Evolutionary conservation across 1,284 basidiomycete genomes (phyloP), one percentile per base, ranked within the genome.

Genomic region (Earliella scabrosa): DNA sequence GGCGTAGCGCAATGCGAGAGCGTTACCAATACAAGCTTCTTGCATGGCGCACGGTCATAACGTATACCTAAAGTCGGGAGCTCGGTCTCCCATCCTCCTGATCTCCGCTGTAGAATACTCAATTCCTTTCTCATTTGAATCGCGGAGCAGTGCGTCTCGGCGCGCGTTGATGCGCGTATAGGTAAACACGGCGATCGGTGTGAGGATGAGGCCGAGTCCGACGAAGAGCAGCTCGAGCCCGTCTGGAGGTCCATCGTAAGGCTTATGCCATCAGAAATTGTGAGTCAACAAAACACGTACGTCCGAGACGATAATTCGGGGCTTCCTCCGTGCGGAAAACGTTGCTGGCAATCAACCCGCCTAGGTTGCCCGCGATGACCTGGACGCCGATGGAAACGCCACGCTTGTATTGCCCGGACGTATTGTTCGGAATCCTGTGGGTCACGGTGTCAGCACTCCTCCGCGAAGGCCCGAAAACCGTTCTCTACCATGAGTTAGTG

Each of bases 181-280:
- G 1, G 73, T 56, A 9, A 81, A 45, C 0, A 83, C 78, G 21
- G 80, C 73, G n/a, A 80, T 68, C 0, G 0, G 84, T 81, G 0
- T 83, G 63, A 47, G 66, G 23, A 87, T 74, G 59, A 88, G 73
- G 0, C 88, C 87, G 39, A 90, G 81, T 3, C 78, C 80, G 26
- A 88, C 77, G 57, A 90, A 86, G 77, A 87, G 86, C 21, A 90
- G 68, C 67, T 86, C 85, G 27, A 87, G 59, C 2, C 74, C 85
- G 65, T 88, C 87, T 88, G 54, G 7, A 31, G 13, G 13, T 13
- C 6, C 29, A 13, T 31, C 13, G 29, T 31, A 7, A 13, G 13
- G 29, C 29, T 13, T 31, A 13, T 31, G 29, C 29, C 29, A n/a
- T n/a, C n/a, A n/a, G n/a, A n/a, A n/a, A n/a, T n/a, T n/a, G 6